These are phyloP conservation scores for Aureobasidium mangrovei DNA, from an alignment of 2,329 filamentous ascomycete species.

Conservation along the genomic window DNA sequence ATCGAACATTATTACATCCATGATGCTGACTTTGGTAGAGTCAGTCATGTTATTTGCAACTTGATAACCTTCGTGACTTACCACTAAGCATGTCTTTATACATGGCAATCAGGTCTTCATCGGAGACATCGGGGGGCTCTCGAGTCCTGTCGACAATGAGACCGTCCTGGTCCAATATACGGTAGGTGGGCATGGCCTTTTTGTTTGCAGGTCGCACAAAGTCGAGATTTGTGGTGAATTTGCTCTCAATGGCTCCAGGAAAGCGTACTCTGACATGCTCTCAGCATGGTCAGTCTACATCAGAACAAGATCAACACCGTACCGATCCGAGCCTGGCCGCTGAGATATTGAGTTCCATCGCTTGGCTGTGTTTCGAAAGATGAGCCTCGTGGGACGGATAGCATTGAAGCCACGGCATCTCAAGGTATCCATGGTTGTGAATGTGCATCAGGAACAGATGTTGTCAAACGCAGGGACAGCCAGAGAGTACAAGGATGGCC, in stretches of 20 bases:
- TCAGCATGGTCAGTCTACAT: not conserved
- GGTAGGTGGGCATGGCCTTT: conserved; percentile 79
- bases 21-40: conserved; percentile 54
- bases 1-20: conserved; percentile 98
- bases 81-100: conserved; percentile 56
- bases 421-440: not conserved
- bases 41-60: not conserved
- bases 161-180: conserved; percentile 83
- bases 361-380: not conserved
- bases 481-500: conserved; percentile 9
- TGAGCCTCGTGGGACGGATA: not conserved
- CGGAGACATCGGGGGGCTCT: conserved; percentile 54
- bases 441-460: not conserved
- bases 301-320: conserved; percentile 20
- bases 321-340: conserved; percentile 52
- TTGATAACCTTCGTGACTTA: not conserved
- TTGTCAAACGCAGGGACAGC: not conserved
- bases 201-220: conserved; percentile 68
- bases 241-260: conserved; percentile 89
- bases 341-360: conserved; percentile 50
- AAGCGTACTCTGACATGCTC: conserved; percentile 51
- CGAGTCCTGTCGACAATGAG: conserved; percentile 67
- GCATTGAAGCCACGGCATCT: not conserved
- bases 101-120: conserved; percentile 51
- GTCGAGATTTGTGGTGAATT: conserved; percentile 71